Conservation (phyloP, 2,329 filamentous ascomycete species). For the Fusarium sp. region DNA sequence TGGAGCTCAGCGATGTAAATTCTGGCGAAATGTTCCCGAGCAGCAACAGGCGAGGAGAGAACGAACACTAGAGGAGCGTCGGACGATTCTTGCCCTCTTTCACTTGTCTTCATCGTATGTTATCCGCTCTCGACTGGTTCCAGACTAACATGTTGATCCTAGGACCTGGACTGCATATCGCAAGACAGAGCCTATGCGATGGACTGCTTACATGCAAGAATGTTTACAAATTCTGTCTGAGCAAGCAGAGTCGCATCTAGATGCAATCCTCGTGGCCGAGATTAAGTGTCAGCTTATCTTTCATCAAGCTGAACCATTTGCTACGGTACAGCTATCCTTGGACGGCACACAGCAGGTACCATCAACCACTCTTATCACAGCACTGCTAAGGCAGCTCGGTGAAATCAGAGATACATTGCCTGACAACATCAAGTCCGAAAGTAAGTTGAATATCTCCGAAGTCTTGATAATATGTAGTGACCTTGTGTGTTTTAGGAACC, state of each 20-base stretch:
- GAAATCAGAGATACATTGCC: constrained; percentile 7
- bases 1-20: neutral
- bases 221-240: constrained; percentile 57
- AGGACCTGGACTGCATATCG: constrained; percentile 51
- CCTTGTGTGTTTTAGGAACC: neutral
- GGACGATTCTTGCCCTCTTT: constrained; percentile 28
- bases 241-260: constrained; percentile 11
- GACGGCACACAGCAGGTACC: neutral
- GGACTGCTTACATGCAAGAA: constrained; percentile 69
- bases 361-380: constrained; percentile 1
- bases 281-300: constrained; percentile 28
- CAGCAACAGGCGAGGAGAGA: neutral
- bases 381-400: constrained; percentile 11
- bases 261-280: constrained; percentile 14
- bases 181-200: constrained; percentile 54
- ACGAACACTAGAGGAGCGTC: constrained; percentile 26
- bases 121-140: neutral
- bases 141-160: neutral
- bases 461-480: neutral
- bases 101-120: constrained; percentile 47
- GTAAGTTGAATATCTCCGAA: neutral
- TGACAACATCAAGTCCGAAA: neutral
- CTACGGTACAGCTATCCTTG: neutral
- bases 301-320: constrained; percentile 5
- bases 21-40: neutral